phyloP scores from a whole-genome alignment of 371 early-diverging fungal species.

The Capillidium heterosporum region DNA sequence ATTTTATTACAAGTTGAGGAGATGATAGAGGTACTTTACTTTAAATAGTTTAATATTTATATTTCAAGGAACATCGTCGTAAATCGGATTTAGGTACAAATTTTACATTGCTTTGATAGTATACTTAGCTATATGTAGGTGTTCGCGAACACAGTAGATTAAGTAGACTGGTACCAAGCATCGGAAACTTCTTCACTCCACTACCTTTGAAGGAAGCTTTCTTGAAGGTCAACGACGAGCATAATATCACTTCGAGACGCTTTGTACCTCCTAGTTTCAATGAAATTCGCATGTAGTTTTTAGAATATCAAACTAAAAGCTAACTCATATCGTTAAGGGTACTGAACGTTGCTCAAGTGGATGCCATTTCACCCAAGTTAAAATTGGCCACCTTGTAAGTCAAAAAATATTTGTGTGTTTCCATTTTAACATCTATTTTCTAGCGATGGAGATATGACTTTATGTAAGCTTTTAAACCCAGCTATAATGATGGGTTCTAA shows the following conservation, averaged over 20 bases:
- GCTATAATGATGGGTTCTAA: background rate
- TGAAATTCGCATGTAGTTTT: conserved; percentile 40
- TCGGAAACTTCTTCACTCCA: conserved; percentile 58
- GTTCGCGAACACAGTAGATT: conserved; percentile 49
- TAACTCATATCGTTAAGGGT: conserved; percentile 18
- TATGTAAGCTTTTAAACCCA: conserved; percentile 20
- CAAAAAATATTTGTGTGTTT: background rate
- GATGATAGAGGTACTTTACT: conserved; percentile 26
- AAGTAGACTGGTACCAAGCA: conserved; percentile 42
- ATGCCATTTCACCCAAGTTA: conserved; percentile 23
- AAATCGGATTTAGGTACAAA: conserved; percentile 17
- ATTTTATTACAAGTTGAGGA: conserved; percentile 46
- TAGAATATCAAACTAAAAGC: background rate
- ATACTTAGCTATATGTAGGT: conserved; percentile 10
- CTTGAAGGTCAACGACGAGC: conserved; percentile 26
- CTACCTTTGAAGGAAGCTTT: conserved; percentile 52
- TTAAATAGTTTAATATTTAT: background rate
- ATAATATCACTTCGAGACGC: conserved; percentile 43
- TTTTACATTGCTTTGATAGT: background rate
- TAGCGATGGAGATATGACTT: conserved; percentile 74
- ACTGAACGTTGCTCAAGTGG: conserved; percentile 61
- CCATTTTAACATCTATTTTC: background rate
- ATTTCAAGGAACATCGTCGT: conserved; percentile 18
- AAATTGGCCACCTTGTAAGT: conserved; percentile 45
- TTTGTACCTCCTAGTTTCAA: conserved; percentile 72